These are phyloP conservation scores for Globisporangium recalcitrans DNA, from an alignment of 352 stramenopile species.

Conservation along the genomic window DNA sequence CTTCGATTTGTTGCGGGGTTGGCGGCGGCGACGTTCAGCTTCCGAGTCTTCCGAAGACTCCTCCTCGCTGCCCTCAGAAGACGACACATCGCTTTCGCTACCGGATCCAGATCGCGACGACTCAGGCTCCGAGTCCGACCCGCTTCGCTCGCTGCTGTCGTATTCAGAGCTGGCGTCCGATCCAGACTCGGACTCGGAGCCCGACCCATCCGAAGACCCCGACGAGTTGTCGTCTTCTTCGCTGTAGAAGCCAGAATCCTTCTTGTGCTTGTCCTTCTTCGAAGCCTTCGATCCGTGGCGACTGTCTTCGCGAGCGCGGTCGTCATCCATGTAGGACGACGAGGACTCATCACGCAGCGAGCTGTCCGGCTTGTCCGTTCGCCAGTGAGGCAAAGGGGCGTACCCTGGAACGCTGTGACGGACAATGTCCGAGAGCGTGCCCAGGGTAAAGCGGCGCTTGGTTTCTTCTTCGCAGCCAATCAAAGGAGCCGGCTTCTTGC, in stretches of 20 bases:
- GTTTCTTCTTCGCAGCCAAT: conserved; percentile 70
- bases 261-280: conserved; percentile 28
- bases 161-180: conserved; percentile 39
- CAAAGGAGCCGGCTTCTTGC: conserved; percentile 72
- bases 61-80: conserved; percentile 13
- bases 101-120: conserved; percentile 25
- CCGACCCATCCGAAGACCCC: conserved; percentile 28
- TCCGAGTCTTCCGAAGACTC: conserved; percentile 47
- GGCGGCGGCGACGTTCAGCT: conserved; percentile 33
- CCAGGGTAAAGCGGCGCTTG: conserved; percentile 78
- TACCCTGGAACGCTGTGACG: conserved; percentile 86
- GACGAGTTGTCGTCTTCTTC: conserved; percentile 48
- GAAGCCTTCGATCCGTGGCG: conserved; percentile 11
- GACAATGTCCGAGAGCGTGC: conserved; percentile 84
- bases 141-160: conserved; percentile 27
- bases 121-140: conserved; percentile 19
- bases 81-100: conserved; percentile 32
- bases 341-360: conserved; percentile 71
- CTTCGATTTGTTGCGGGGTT: conserved; percentile 9
- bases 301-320: conserved; percentile 19
- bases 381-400: conserved; percentile 66
- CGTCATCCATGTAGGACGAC: conserved; percentile 31
- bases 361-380: conserved; percentile 52
- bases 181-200: conserved; percentile 28
- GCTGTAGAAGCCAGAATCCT: conserved; percentile 63